A percentile compares a stretch with the other conserved stretches of the same genome.
Evolutionary conservation across 1,284 basidiomycete genomes (phyloP).

Genomic region (Boletus coffeatus): DNA sequence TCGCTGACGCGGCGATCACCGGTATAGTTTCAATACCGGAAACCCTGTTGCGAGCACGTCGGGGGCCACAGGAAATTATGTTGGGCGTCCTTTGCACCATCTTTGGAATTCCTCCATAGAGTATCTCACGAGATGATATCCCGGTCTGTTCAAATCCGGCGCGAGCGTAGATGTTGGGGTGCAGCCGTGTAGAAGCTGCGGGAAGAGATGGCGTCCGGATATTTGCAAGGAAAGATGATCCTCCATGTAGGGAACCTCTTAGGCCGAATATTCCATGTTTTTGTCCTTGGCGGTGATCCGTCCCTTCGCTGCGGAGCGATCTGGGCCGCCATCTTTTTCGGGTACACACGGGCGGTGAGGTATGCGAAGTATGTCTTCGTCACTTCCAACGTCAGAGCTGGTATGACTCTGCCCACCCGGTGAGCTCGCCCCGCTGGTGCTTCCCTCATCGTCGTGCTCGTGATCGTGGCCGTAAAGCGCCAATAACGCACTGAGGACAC

Average conservation of each 20-base stretch:
- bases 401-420: slow-evolving; percentile 21
- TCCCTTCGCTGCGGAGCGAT: slow-evolving; percentile 1
- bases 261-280: slow-evolving; percentile 10
- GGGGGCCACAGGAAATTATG: not conserved
- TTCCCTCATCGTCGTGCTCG: slow-evolving; percentile 29
- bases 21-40: not conserved
- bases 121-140: slow-evolving; percentile 56
- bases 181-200: slow-evolving; percentile 35
- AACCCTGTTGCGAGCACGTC: slow-evolving; percentile 11
- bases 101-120: slow-evolving; percentile 13
- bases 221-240: slow-evolving; percentile 23
- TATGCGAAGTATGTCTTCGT: slow-evolving; percentile 13
- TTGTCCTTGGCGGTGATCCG: slow-evolving; percentile 1
- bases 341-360: slow-evolving; percentile 23
- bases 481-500: slow-evolving; percentile 49
- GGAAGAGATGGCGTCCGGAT: slow-evolving; percentile 19
- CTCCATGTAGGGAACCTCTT: slow-evolving; percentile 19
- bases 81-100: slow-evolving; percentile 9
- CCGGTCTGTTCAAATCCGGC: slow-evolving; percentile 49
- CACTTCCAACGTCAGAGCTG: slow-evolving; percentile 22
- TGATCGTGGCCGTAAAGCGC: slow-evolving; percentile 44
- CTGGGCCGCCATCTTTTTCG: slow-evolving; percentile 3
- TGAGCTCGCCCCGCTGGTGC: slow-evolving; percentile 26
- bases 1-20: not conserved
- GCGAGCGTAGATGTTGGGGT: slow-evolving; percentile 47